A percentile compares a stretch with the other conserved stretches of the same genome.
Conservation (phyloP, 1,139 yeast species). For the Yamadazyma mexicana region DNA sequence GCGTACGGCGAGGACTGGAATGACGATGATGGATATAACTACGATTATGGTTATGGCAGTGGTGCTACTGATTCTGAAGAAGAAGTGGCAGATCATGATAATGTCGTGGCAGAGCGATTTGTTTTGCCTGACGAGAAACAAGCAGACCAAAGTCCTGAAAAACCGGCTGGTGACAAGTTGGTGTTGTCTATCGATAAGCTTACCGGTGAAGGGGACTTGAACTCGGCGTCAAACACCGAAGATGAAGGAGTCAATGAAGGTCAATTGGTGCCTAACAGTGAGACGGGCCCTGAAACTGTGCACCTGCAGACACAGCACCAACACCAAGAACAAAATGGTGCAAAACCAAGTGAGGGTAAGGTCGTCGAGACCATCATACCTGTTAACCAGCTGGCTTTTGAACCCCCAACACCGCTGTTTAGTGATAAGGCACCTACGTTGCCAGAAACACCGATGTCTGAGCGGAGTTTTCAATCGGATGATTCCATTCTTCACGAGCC, state of each 20-base stretch:
- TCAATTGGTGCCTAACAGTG: no score
- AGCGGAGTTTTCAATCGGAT: slow-evolving; percentile 36
- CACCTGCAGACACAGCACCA: background rate
- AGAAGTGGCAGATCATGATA: slow-evolving; percentile 11
- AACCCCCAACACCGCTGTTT: slow-evolving; percentile 36
- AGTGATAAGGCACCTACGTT: background rate
- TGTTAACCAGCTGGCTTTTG: slow-evolving; percentile 9
- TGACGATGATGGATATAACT: slow-evolving; percentile 25
- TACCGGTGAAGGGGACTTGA: background rate
- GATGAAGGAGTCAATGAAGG: background rate
- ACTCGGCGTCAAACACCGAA: slow-evolving; percentile 3
- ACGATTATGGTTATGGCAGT: slow-evolving; percentile 26
- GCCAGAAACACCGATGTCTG: slow-evolving; percentile 34
- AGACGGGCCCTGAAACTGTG: no score
- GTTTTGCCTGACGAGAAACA: slow-evolving; percentile 11
- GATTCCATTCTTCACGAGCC: slow-evolving; percentile 41
- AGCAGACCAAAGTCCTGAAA: slow-evolving; percentile 6
- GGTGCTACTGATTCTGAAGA: slow-evolving; percentile 13
- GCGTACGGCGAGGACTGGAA: slow-evolving; percentile 64
- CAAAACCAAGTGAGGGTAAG: background rate
- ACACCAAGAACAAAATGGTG: background rate
- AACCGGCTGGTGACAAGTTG: slow-evolving; percentile 16
- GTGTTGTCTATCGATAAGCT: slow-evolving; percentile 40
- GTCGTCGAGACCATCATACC: background rate
- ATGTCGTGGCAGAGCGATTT: slow-evolving; percentile 18